A percentile compares a stretch with the other conserved stretches of the same genome.
phyloP scores from a whole-genome alignment of 495 filamentous ascomycete species.

The Trichoderma virens region DNA sequence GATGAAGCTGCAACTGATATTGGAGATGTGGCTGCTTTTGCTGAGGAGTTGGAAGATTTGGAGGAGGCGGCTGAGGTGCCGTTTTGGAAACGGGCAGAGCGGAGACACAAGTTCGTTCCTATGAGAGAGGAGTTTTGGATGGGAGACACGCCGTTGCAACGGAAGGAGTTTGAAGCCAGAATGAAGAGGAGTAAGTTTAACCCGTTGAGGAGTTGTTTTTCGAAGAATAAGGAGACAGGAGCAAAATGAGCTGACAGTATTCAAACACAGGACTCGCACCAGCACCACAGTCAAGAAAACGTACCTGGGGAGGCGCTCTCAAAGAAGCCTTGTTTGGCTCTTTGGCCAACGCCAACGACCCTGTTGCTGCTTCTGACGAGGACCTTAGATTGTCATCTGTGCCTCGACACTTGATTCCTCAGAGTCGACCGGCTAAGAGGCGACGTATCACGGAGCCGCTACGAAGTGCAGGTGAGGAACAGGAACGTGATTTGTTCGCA shows the following conservation, averaged over 20 bases:
- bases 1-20: not conserved
- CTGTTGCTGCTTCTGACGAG: not conserved
- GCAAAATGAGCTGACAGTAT: not conserved
- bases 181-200: conserved; percentile 7
- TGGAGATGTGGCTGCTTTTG: not conserved
- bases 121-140: not conserved
- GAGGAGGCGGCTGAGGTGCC: not conserved
- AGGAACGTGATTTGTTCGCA: not conserved
- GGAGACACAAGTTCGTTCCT: not conserved
- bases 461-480: not conserved
- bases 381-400: not conserved
- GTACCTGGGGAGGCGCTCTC: not conserved
- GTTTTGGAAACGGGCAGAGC: not conserved
- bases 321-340: not conserved
- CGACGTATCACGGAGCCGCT: not conserved
- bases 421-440: not conserved
- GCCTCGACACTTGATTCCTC: not conserved
- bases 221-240: not conserved
- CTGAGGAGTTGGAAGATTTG: not conserved
- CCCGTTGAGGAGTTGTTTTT: not conserved
- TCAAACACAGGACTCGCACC: not conserved
- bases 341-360: too few relatives aligned
- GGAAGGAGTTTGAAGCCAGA: not conserved
- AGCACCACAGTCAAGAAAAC: not conserved
- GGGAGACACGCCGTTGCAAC: conserved; percentile 1